Percentiles rank a stretch among this genome's conserved stretches.
These are phyloP conservation scores for Avena sativa DNA, from an alignment of 176 grass and related monocot genomes.

Conservation along the genomic window DNA sequence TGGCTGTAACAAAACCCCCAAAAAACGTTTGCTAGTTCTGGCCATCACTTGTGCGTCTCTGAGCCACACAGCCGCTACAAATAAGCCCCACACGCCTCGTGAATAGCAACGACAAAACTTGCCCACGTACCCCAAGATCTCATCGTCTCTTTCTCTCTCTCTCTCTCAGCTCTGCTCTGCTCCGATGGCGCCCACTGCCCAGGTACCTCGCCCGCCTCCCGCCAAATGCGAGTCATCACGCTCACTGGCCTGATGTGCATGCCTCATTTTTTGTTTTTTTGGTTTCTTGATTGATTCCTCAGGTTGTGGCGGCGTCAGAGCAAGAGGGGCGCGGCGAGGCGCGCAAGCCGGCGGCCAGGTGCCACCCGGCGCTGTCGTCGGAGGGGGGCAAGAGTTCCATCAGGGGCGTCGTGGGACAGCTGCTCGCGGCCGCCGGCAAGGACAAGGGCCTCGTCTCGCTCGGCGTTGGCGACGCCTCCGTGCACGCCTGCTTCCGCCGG, in stretches of 20 bases:
- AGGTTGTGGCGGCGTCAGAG: neutral
- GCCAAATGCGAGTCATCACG: neutral
- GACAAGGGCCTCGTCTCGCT: slow-evolving; percentile 67
- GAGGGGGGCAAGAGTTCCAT: slow-evolving; percentile 68
- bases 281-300: neutral
- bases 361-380: slow-evolving; percentile 69
- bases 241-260: neutral
- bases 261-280: neutral
- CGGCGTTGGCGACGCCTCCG: slow-evolving; percentile 85
- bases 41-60: too few relatives aligned
- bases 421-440: slow-evolving; percentile 32
- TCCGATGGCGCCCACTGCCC: slow-evolving; percentile 55
- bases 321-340: neutral
- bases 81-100: neutral
- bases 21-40: neutral
- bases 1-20: too few relatives aligned
- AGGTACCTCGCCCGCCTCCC: slow-evolving; percentile 21
- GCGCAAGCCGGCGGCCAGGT: slow-evolving; percentile 37
- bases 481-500: slow-evolving; percentile 68
- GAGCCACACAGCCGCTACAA: too few relatives aligned
- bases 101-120: neutral
- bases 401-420: slow-evolving; percentile 64
- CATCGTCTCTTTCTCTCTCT: neutral
- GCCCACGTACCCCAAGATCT: neutral
- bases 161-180: neutral